phyloP scores from a whole-genome alignment of 1,284 basidiomycete genomes.

The Ganoderma meredithae region DNA sequence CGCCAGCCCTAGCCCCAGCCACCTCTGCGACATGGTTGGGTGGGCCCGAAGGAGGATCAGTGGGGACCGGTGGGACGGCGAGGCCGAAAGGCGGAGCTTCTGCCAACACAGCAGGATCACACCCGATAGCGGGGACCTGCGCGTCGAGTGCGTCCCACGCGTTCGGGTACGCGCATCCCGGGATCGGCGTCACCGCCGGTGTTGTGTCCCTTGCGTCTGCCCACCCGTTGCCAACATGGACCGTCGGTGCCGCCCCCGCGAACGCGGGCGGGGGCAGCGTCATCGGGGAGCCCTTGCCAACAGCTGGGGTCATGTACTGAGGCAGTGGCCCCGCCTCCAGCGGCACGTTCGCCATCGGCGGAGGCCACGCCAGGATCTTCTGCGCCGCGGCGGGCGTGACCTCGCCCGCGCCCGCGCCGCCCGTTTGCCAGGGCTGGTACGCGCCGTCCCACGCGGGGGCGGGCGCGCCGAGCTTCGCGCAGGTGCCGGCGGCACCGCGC shows the following conservation, averaged over 20 bases:
- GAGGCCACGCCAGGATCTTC: conserved; percentile 64
- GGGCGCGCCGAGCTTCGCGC: conserved; percentile 59
- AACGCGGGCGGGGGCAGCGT: conserved; percentile 68
- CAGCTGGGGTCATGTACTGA: conserved; percentile 55
- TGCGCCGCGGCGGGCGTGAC: conserved; percentile 57
- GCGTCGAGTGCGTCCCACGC: conserved; percentile 47
- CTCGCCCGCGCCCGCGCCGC: conserved; percentile 75
- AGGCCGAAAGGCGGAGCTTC: not conserved
- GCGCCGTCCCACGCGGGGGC: conserved; percentile 59
- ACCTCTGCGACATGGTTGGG: not conserved
- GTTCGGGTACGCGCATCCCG: conserved; percentile 71
- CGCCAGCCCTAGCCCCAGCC: not conserved
- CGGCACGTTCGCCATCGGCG: conserved; percentile 54
- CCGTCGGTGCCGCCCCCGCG: conserved; percentile 50
- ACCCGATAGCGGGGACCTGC: conserved; percentile 36
- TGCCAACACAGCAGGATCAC: conserved; percentile 8
- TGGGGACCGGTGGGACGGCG: not conserved
- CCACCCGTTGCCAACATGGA: conserved; percentile 77
- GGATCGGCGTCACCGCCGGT: conserved; percentile 60
- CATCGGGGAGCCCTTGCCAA: conserved; percentile 66
- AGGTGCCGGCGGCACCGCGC: conserved; percentile 71
- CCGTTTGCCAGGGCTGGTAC: conserved; percentile 78
- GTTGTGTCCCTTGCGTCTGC: conserved; percentile 63
- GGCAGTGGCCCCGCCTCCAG: conserved; percentile 54
- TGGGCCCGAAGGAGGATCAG: not conserved